Evolutionary conservation across 805 yeast genomes (phyloP).

Genomic region (Kockiozyma suomiensis): DNA sequence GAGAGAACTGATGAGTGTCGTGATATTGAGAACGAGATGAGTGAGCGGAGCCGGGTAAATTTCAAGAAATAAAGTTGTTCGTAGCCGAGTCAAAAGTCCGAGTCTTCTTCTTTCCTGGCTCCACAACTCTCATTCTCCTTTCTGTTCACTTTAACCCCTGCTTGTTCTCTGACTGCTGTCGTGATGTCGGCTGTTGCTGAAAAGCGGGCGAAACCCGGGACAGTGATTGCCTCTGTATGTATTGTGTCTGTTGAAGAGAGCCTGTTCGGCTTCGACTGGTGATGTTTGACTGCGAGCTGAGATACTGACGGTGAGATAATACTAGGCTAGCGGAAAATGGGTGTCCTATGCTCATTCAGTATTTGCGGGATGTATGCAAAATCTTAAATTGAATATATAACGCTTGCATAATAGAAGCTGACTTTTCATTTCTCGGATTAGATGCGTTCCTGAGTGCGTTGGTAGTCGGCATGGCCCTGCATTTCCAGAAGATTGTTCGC

Average conservation of each 20-base stretch:
- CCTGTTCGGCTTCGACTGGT: no score
- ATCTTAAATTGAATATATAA: background rate
- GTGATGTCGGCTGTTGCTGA: constrained; percentile 25
- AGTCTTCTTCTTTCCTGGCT: background rate
- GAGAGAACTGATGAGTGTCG: background rate
- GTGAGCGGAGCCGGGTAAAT: background rate
- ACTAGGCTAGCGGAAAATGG: constrained; percentile 34
- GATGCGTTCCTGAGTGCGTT: constrained; percentile 36
- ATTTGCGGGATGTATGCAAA: constrained; percentile 31
- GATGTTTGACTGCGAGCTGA: background rate
- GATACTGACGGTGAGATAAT: background rate
- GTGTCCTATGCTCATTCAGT: constrained; percentile 32
- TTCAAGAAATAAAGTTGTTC: background rate
- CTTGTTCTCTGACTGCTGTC: background rate
- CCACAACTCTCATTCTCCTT: background rate
- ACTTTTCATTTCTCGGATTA: background rate
- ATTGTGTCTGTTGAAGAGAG: background rate
- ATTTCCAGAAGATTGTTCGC: constrained; percentile 83
- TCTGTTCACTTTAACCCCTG: background rate
- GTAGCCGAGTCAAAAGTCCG: background rate
- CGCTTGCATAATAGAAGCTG: background rate
- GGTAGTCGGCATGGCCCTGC: constrained; percentile 49
- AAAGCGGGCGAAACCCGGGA: constrained; percentile 29
- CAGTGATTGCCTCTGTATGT: constrained; percentile 30
- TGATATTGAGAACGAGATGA: background rate